These are phyloP conservation scores for Curvularia sp. DNA, from an alignment of 2,329 filamentous ascomycete genomes.

Conservation along the genomic window DNA sequence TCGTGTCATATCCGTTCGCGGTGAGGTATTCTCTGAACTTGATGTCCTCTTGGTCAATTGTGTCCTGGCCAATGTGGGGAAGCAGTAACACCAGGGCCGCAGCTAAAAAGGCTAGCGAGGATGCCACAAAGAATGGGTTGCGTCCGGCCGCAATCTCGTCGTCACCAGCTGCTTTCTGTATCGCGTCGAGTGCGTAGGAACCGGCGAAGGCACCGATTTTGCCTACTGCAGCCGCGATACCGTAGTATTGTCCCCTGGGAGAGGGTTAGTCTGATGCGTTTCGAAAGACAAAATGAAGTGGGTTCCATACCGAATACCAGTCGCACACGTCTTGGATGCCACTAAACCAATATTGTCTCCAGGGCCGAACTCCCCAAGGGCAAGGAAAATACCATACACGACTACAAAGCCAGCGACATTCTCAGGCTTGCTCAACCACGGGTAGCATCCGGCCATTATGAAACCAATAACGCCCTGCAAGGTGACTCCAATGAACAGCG, in stretches of 20 bases:
- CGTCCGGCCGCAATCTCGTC: constrained; percentile 66
- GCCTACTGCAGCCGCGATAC: constrained; percentile 73
- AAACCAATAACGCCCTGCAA: constrained; percentile 82
- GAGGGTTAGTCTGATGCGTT: neutral
- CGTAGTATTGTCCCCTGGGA: constrained; percentile 71
- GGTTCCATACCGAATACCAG: constrained; percentile 66
- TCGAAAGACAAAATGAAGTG: neutral
- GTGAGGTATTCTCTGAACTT: constrained; percentile 77
- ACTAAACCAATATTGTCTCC: constrained; percentile 91
- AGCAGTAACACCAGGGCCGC: constrained; percentile 70
- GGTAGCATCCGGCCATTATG: constrained; percentile 84
- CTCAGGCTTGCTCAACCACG: constrained; percentile 67
- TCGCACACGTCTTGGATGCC: constrained; percentile 86
- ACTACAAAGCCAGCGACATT: constrained; percentile 79
- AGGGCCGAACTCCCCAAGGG: constrained; percentile 80
- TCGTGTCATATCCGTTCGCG: constrained; percentile 77
- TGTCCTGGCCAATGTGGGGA: constrained; percentile 82
- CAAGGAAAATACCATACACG: constrained; percentile 78
- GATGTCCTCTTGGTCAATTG: constrained; percentile 78
- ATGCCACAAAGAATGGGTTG: constrained; percentile 89
- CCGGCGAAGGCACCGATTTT: constrained; percentile 87
- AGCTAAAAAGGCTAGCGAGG: constrained; percentile 75
- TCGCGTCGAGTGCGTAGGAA: constrained; percentile 78
- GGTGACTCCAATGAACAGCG: constrained; percentile 73
- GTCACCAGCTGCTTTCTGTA: constrained; percentile 51